Evolutionary conservation across 352 stramenopile genomes (phyloP).

Genomic region (Elongisporangium anandrum): DNA sequence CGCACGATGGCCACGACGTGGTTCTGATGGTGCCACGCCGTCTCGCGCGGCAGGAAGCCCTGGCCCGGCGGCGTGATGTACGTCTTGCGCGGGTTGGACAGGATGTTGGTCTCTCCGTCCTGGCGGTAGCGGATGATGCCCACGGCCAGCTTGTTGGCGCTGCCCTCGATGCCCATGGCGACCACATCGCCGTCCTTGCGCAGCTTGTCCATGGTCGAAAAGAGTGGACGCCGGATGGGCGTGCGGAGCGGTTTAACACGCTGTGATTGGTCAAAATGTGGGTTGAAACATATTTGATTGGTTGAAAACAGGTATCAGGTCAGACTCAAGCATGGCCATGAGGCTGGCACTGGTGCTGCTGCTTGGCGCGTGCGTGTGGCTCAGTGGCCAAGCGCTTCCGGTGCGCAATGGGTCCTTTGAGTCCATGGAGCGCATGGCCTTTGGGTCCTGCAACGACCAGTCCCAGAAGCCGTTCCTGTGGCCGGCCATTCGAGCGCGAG

Average conservation of each 20-base stretch:
- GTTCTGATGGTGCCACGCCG: slow-evolving; percentile 98
- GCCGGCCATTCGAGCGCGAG: slow-evolving; percentile 46
- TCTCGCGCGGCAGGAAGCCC: slow-evolving; percentile 98
- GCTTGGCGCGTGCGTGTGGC: slow-evolving; percentile 22
- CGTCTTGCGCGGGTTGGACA: slow-evolving; percentile 99
- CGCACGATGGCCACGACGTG: slow-evolving; percentile 95
- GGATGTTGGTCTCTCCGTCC: slow-evolving; percentile 88
- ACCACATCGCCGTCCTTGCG: slow-evolving; percentile 78
- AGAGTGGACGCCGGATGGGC: not conserved
- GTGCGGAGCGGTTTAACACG: slow-evolving; percentile 11
- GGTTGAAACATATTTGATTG: slow-evolving; percentile 15
- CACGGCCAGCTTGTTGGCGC: slow-evolving; percentile 97
- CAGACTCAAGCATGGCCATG: too few relatives aligned
- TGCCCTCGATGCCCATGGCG: slow-evolving; percentile 97
- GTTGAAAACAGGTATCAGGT: slow-evolving; percentile 16
- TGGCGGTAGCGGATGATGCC: slow-evolving; percentile 72
- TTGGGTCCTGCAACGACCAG: slow-evolving; percentile 87
- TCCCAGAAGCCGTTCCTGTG: slow-evolving; percentile 70
- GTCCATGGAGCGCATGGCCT: slow-evolving; percentile 46
- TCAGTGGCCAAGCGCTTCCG: slow-evolving; percentile 30
- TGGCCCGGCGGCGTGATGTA: slow-evolving; percentile 97
- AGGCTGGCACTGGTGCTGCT: slow-evolving; percentile 7
- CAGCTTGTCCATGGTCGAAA: slow-evolving; percentile 16
- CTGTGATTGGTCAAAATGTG: slow-evolving; percentile 16
- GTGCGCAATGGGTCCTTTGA: not conserved